Base-by-base conservation (phyloP, 2,329 filamentous ascomycete genomes). In the Arachnomyces sp. region DNA sequence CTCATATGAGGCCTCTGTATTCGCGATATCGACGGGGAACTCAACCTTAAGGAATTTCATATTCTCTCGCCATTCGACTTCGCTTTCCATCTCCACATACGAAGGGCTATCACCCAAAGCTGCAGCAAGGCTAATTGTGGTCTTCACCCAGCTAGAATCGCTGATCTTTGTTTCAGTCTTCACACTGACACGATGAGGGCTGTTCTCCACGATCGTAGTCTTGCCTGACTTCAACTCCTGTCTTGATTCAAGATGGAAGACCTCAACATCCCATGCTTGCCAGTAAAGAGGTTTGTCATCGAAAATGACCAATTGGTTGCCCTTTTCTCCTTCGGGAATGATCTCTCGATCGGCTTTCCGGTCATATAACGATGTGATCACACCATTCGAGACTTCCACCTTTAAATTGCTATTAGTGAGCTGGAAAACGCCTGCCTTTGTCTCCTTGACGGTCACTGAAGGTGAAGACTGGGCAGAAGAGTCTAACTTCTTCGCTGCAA, bases 41-140 rank as follows among this genome's bases (percentile, higher is more conserved):
- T 98, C 92, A 37, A 96, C 90, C 72, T 98, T 98, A 57, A 98
- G 76, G 73, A 96, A 96, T 59, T 92, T 94, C 83, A 92, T 95
- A 9, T 80, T 87, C 63, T 98, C 92, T 51, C 83, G 84, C 92
- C 92, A 98, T 58, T 95, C 86, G n/a, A 96, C 86, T 51, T 93
- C 86, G 37, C 82, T 84, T 31, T 79, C 75, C 47, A 90, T 80
- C 49, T 93, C 84, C 12, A 96, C 75, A 48, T 79, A 81, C 0
- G 82, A 83, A 25, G 78, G 75, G 28, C 79, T 69, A 30, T 77
- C 77, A 37, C 78, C 71, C 14, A 84, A 65, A 11, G 79, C 75
- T 1, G 86, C 84, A 2, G 80, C 73, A 14, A 98, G 74, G 42
- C 78, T 88, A 53, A 96, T 84, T 14, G 84, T 88, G 0, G 87